Conservation (phyloP, 2,329 filamentous ascomycete species). For the Aspergillus versicolor region DNA sequence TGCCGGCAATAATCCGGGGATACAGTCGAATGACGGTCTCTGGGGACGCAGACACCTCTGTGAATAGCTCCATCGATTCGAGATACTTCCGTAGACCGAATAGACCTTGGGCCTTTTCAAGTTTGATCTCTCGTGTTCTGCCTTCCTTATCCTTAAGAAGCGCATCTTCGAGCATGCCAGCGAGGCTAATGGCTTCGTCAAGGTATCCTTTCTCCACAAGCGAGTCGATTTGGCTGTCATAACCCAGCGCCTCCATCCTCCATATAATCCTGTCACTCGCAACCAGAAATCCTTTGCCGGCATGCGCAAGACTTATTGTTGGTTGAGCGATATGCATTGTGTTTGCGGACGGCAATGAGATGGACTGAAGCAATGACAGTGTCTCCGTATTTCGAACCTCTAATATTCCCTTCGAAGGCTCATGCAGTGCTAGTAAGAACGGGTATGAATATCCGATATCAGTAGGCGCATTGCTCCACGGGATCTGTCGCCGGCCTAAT, state of each 20-base stretch:
- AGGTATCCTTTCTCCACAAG: slow-evolving; percentile 71
- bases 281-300: slow-evolving; percentile 92
- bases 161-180: slow-evolving; percentile 89
- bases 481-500: slow-evolving; percentile 81
- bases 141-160: slow-evolving; percentile 78
- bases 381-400: slow-evolving; percentile 94
- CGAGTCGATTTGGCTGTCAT: slow-evolving; percentile 83
- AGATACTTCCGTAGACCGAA: slow-evolving; percentile 82
- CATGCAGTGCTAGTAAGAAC: slow-evolving; percentile 83
- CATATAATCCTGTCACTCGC: slow-evolving; percentile 88
- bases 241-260: slow-evolving; percentile 92
- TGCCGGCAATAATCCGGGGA: slow-evolving; percentile 78
- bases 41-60: slow-evolving; percentile 83
- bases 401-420: slow-evolving; percentile 76
- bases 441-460: slow-evolving; percentile 95
- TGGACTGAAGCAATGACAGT: slow-evolving; percentile 80
- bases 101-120: slow-evolving; percentile 81
- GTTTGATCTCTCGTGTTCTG: slow-evolving; percentile 80
- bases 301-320: slow-evolving; percentile 90
- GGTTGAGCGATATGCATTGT: slow-evolving; percentile 90
- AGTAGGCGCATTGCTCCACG: slow-evolving; percentile 85
- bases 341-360: slow-evolving; percentile 76
- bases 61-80: slow-evolving; percentile 85
- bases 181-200: slow-evolving; percentile 88
- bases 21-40: slow-evolving; percentile 84